Conservation (phyloP, 2,329 filamentous ascomycete species). For the Ustulina deusta region DNA sequence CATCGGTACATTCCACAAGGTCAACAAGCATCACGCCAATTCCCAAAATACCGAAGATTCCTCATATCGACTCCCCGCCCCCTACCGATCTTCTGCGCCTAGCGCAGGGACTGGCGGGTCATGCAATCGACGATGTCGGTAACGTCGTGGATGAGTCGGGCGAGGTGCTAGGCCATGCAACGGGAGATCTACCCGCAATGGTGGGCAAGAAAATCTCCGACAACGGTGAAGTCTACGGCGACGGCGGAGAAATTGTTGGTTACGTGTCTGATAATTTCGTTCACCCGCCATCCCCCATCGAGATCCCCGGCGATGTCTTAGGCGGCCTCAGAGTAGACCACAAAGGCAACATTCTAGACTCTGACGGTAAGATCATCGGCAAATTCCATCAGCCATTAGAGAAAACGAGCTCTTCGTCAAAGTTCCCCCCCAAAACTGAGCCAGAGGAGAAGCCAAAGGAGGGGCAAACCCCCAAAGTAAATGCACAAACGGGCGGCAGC, state of each 20-base stretch:
- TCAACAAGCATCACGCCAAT: slow-evolving; percentile 58
- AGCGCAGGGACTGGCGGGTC: slow-evolving; percentile 59
- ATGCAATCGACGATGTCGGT: slow-evolving; percentile 65
- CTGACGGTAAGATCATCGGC: slow-evolving; percentile 60
- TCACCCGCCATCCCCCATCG: slow-evolving; percentile 41
- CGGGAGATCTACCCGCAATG: slow-evolving; percentile 67
- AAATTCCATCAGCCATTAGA: slow-evolving; percentile 59
- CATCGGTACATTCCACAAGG: slow-evolving; percentile 50
- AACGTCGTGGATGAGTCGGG: slow-evolving; percentile 64
- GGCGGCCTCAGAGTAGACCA: slow-evolving; percentile 58
- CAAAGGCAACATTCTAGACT: slow-evolving; percentile 60
- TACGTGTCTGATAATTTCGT: slow-evolving; percentile 59
- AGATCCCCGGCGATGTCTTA: slow-evolving; percentile 45
- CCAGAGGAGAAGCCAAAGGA: slow-evolving; percentile 42
- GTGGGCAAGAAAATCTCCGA: slow-evolving; percentile 61
- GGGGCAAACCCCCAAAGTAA: slow-evolving; percentile 47
- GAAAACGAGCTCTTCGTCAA: slow-evolving; percentile 35
- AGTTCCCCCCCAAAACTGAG: slow-evolving; percentile 9
- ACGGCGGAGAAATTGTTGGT: slow-evolving; percentile 57
- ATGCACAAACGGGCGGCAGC: slow-evolving; percentile 55
- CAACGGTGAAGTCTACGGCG: slow-evolving; percentile 61
- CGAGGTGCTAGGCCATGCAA: slow-evolving; percentile 63
- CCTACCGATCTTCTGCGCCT: slow-evolving; percentile 51
- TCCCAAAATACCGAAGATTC: slow-evolving; percentile 57
- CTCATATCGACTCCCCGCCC: slow-evolving; percentile 53